Evolutionary conservation across 1,284 basidiomycete species (phyloP).

Genomic region (Ceratobasidium sp.): DNA sequence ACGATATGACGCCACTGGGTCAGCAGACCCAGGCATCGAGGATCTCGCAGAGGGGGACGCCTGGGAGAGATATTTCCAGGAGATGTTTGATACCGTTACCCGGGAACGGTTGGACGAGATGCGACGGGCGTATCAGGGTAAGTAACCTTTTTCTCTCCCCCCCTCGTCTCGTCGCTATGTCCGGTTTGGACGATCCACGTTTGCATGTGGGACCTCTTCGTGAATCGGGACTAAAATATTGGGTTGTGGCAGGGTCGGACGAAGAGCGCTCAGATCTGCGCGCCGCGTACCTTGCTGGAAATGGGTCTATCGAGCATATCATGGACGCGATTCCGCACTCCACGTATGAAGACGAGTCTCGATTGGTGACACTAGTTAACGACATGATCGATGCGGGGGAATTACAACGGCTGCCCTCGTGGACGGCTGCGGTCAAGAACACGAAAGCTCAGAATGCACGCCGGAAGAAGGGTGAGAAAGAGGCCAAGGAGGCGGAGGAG

Average conservation of each 20-base stretch:
- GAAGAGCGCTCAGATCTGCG: conserved; percentile 86
- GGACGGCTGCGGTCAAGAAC: conserved; percentile 78
- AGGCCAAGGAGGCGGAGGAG: conserved; percentile 86
- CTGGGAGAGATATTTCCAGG: conserved; percentile 93
- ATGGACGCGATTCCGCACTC: conserved; percentile 88
- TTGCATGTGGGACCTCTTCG: conserved; percentile 15
- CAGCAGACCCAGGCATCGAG: conserved; percentile 78
- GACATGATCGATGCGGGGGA: conserved; percentile 70
- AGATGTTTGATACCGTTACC: conserved; percentile 87
- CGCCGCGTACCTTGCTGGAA: conserved; percentile 71
- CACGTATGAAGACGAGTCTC: conserved; percentile 80
- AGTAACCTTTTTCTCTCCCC: conserved; percentile 44
- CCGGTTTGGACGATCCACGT: conserved; percentile 23
- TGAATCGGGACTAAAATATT: conserved; percentile 20
- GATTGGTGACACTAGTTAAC: conserved; percentile 79
- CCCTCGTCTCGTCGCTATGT: neutral
- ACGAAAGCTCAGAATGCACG: conserved; percentile 78
- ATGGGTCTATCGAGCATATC: conserved; percentile 80
- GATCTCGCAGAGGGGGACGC: conserved; percentile 78
- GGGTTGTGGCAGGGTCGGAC: conserved; percentile 68
- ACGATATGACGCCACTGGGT: conserved; percentile 84
- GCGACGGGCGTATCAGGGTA: conserved; percentile 92
- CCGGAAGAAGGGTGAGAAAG: conserved; percentile 76
- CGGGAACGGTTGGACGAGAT: conserved; percentile 86
- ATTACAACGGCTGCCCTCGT: conserved; percentile 68